Percentiles rank a stretch among this genome's conserved stretches.
These are phyloP conservation scores for Penicillium expansum DNA, from an alignment of 2,329 filamentous ascomycete species.

Conservation along the genomic window DNA sequence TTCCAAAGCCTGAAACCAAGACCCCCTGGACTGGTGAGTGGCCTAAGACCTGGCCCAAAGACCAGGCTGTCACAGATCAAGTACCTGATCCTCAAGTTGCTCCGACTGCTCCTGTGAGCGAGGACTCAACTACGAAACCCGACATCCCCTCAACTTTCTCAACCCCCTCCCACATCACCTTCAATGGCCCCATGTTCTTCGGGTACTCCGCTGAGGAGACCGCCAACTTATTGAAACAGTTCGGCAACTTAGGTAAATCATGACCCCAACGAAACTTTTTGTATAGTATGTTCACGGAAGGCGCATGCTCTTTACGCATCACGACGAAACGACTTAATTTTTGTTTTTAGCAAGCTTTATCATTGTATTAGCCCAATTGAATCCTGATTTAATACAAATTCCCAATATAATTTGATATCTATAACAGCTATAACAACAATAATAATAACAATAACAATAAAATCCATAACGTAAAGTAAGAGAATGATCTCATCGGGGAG, in stretches of 20 bases:
- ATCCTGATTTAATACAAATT: not conserved
- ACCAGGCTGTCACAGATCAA: not conserved
- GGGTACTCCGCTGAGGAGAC: constrained; percentile 84
- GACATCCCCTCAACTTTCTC: constrained; percentile 9
- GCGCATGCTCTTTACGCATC: constrained; percentile 11
- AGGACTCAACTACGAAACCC: constrained; percentile 4
- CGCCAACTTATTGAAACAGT: constrained; percentile 68
- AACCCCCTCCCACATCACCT: constrained; percentile 67
- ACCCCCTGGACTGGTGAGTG: not conserved
- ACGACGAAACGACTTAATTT: constrained; percentile 19
- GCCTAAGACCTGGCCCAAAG: constrained; percentile 1
- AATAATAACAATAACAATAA: not conserved
- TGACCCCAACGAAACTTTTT: constrained; percentile 2
- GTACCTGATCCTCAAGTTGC: not conserved
- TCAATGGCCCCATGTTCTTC: constrained; percentile 91
- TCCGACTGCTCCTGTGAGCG: constrained; percentile 4
- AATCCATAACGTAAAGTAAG: not conserved
- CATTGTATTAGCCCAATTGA: not conserved
- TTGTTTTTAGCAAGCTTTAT: not conserved
- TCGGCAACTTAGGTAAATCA: constrained; percentile 23
- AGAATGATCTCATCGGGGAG: constrained; percentile 7
- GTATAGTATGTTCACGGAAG: constrained; percentile 7
- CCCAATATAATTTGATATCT: not conserved
- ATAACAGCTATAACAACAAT: not conserved
- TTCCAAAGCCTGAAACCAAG: not conserved